These are phyloP conservation scores for Aspergillus awamori DNA, from an alignment of 2,329 filamentous ascomycete species.

Conservation along the genomic window DNA sequence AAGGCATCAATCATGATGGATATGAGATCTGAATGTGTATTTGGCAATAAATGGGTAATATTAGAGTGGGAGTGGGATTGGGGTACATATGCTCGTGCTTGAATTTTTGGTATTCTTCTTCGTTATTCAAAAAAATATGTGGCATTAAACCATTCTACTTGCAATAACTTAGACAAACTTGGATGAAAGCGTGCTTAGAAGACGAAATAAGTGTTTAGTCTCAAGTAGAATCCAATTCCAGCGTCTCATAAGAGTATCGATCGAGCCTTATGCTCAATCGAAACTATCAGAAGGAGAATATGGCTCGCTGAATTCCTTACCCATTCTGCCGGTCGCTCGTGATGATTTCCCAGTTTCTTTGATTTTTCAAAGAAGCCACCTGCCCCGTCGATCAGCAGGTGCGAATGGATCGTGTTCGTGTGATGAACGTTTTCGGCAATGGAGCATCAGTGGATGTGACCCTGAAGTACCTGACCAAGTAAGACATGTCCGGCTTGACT, in stretches of 20 bases:
- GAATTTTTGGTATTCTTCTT: neutral
- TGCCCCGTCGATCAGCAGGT: neutral
- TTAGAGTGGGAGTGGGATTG: neutral
- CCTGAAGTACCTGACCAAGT: neutral
- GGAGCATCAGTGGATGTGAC: neutral
- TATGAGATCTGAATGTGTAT: too few species aligned
- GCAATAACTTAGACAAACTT: too few species aligned
- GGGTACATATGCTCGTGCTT: neutral
- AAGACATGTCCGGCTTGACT: neutral
- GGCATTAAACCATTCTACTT: too few species aligned
- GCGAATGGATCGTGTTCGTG: neutral
- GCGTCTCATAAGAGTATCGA: too few species aligned
- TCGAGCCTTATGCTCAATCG: too few species aligned
- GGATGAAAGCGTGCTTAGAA: too few species aligned
- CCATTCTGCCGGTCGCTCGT: too few species aligned
- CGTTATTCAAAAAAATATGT: neutral
- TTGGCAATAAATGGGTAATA: neutral
- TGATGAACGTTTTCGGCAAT: neutral
- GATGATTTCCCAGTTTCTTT: too few species aligned
- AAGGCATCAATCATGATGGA: constrained; percentile 10
- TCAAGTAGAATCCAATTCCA: too few species aligned
- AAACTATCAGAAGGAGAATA: too few species aligned
- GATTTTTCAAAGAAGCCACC: neutral
- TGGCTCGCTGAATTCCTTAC: too few species aligned
- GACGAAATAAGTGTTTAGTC: too few species aligned